Evolutionary conservation across 208 protist genomes (phyloP), one percentile per base, ranked within the genome.

Genomic region (Crithidia brevicula): DNA sequence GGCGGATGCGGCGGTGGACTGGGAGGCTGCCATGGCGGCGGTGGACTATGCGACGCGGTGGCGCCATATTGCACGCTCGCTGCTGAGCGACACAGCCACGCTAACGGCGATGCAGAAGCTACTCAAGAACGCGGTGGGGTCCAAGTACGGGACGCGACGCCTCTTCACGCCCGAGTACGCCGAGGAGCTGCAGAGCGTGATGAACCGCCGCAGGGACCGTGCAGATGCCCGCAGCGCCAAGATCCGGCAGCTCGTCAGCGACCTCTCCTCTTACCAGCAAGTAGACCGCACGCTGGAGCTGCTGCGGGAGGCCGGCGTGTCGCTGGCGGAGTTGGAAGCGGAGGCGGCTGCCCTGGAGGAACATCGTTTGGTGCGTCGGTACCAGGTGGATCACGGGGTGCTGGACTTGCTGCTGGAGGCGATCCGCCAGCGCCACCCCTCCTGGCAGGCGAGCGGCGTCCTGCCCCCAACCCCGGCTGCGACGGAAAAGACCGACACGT

Each of bases 41-140:
- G 77, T 91, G 10, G 86, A 93, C 75, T 95, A 87, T 85, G 30
- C 59, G 16, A 80, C 60, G 66, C 81, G 90, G 61, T 89, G 82
- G 83, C 72, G 76, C 18, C 49, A 74, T 16, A 74, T 88, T 33
- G 70, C 79, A 5, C 74, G 71, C 33, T 22, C 36, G 46, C 76
- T 93, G 43, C 75, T 95, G 3, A 59, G 71, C 33, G 62, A 92
- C 63, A 51, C 77, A 27, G 66, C 60, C 1, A 82, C 83, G 31
- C 60, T 90, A 11, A 47, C 59, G 23, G 61, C 78, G 18, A 74
- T 82, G 46, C 50, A 77, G 33, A 80, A 79, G 56, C 38, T 88
- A 13, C 67, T 95, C 4, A 79, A 74, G 42, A 92, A 88, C 67
- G 81, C 74, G 1, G 86, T 92, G 57, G 77, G 77, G 7, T 77